These are phyloP conservation scores for Tricholoma bakamatsutake DNA, from an alignment of 768 basidiomycete genomes.

Conservation along the genomic window DNA sequence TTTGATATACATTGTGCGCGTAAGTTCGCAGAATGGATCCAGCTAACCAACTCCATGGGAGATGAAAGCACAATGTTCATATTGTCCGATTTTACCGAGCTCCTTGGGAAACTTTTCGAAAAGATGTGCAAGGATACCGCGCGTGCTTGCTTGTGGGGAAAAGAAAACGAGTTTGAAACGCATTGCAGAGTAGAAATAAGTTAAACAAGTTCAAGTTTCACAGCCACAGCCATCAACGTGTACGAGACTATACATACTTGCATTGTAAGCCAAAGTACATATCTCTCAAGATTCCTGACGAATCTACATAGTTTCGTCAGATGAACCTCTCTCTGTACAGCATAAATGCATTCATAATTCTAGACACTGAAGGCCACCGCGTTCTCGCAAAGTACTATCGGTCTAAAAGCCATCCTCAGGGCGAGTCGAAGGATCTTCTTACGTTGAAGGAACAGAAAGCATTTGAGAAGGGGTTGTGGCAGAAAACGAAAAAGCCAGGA, in stretches of 20 bases:
- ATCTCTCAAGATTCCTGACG: background rate
- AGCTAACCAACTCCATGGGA: conserved; percentile 45
- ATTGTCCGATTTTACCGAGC: conserved; percentile 47
- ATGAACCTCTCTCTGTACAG: conserved; percentile 89
- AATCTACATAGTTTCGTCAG: conserved; percentile 3
- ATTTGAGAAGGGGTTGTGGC: conserved; percentile 93
- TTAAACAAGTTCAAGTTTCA: background rate
- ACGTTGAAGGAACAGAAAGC: conserved; percentile 88
- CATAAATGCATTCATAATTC: conserved; percentile 80
- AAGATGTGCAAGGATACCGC: conserved; percentile 30
- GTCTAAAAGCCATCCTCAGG: conserved; percentile 57
- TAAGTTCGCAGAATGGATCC: background rate
- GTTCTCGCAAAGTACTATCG: conserved; percentile 95
- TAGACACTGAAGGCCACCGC: conserved; percentile 93
- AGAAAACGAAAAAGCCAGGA: conserved; percentile 92
- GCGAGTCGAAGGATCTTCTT: conserved; percentile 56
- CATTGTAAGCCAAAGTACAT: background rate
- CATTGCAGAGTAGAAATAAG: background rate
- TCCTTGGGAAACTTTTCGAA: conserved; percentile 39
- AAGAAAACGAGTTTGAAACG: conserved; percentile 52
- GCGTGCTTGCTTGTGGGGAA: conserved; percentile 25
- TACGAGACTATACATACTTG: background rate
- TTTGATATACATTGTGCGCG: background rate
- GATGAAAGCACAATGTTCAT: conserved; percentile 51
- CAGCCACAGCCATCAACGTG: background rate